Conservation (phyloP, 768 basidiomycete species). For the Trametes meyenii region DNA sequence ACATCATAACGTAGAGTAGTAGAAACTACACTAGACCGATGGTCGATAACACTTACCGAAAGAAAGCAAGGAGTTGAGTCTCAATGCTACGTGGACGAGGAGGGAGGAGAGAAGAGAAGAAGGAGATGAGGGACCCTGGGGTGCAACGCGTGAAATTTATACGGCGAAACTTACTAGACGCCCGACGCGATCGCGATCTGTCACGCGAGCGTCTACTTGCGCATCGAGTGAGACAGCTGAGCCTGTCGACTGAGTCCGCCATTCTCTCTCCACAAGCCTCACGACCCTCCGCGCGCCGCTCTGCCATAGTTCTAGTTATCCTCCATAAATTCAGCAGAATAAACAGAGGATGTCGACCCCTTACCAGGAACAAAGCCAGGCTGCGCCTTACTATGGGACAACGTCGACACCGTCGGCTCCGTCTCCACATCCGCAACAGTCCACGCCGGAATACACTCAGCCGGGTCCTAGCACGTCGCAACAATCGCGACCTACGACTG, state of each 20-base stretch:
- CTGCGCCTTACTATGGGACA: constrained; percentile 18
- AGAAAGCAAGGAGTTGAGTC: no score
- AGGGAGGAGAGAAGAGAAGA: neutral
- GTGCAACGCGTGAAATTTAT: constrained; percentile 18
- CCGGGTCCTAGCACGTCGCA: constrained; percentile 26
- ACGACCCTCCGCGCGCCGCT: neutral
- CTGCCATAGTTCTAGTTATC: neutral
- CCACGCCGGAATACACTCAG: constrained; percentile 26
- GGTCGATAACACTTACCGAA: constrained; percentile 30
- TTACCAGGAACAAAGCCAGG: constrained; percentile 19
- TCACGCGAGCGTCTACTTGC: constrained; percentile 4
- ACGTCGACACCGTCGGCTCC: constrained; percentile 22
- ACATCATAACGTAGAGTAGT: constrained; percentile 56
- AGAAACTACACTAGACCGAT: neutral
- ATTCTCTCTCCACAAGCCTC: constrained; percentile 1
- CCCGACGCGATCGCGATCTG: constrained; percentile 11
- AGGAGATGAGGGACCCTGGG: constrained; percentile 17
- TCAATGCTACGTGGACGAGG: neutral
- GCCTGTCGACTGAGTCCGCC: neutral
- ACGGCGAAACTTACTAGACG: constrained; percentile 2
- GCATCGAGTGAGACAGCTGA: neutral
- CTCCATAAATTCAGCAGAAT: neutral
- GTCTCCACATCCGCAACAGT: constrained; percentile 20
- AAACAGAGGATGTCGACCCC: constrained; percentile 19
- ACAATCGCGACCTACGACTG: constrained; percentile 47